Evolutionary conservation across 2,329 filamentous ascomycete species (phyloP), one percentile per base, ranked within the genome.

Genomic region (Dendryphion nanum): DNA sequence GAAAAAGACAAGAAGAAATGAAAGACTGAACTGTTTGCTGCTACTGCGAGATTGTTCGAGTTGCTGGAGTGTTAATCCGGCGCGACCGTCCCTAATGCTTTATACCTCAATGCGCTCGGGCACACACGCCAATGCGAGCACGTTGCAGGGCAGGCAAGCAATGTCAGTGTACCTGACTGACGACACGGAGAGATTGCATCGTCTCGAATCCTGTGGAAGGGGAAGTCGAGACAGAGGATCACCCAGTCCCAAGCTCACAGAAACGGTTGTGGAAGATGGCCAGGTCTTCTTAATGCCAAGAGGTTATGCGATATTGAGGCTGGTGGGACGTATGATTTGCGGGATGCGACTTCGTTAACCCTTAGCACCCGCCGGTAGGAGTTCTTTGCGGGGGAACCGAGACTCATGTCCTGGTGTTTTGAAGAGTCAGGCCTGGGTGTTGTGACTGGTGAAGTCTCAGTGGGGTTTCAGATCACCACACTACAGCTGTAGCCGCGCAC

Each of bases 291-390:
- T 45, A 42, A 13, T 41, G 57, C 52, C 50, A 54, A 55, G 55
- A 42, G 33, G 38, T 58, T 44, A 64, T 59, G 60, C 59, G 40
- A 21, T 53, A 19, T 45, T 56, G 35, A 40, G 40, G 38, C 34
- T 55, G 47, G 50, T 59, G 51, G 51, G 50, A 57, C 54, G 57
- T 61, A 46, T 63, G 59, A 63, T 62, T 53, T 47, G 39, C 59
- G 40, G 51, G 37, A 46, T 59, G 57, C 47, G 51, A 61, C 61
- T 47, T 58, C 52, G 55, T 35, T 44, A 48, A 38, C 49, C 48
- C 46, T 56, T 57, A 57, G 38, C 14, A 44, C 30, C 31, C 26
- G 41, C 39, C 40, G 30, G 45, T 55, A 49, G 49, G 48, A 44
- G 40, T 47, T 47, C 32, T 38, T 30, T 35, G 49, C 31, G 39